Base-by-base conservation (phyloP, 2,329 filamentous ascomycete species). In the Neonectria sp. region DNA sequence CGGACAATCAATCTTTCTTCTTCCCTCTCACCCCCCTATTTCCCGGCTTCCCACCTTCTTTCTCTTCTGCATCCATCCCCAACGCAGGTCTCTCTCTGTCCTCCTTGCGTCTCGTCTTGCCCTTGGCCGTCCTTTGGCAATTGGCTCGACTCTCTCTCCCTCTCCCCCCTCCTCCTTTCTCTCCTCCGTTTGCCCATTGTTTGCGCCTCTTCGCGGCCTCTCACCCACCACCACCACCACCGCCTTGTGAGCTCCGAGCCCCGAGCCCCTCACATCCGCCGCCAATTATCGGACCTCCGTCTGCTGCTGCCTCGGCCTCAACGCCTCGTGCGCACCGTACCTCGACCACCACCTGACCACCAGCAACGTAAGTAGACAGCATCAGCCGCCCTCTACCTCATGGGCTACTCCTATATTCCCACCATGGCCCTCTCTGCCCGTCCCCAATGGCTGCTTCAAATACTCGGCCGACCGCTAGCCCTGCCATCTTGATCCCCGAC, bases 401-500 rank as follows among this genome's bases (percentile, higher is more conserved):
- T 65, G 65, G 67, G 37, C 52, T 58, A 21, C 17, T 52, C 25
- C 27, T 29, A 52, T 21, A 13, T 49, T 48, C 33, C 51, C 48
- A 31, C 43, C 40, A 60, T 67, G 58, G 51, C 46, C 56, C 56
- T 64, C 31, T 51, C 35, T 33, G 52, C 40, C 17, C 29, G 7
- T 9, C 17, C 57, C 64, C 73, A 73, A 75, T 75, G 73, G 73
- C 71, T 69, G 29, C 63, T 48, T 63, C 45, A 73, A 72, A 67
- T 67, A 72, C 51, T 53, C 56, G 27, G 46, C 52, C 65, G 17
- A 56, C 49, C 65, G 52, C 68, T 65, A 71, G 60, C 65, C 63
- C 24, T 29, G 45, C 45, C 60, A 61, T 63, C 52, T 45, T 69
- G 46, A 68, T 65, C 71, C 72, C 65, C 62, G 71, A 73, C 74